These are phyloP conservation scores for Yarrowia alimentaria DNA, from an alignment of 805 yeast species.

Conservation along the genomic window DNA sequence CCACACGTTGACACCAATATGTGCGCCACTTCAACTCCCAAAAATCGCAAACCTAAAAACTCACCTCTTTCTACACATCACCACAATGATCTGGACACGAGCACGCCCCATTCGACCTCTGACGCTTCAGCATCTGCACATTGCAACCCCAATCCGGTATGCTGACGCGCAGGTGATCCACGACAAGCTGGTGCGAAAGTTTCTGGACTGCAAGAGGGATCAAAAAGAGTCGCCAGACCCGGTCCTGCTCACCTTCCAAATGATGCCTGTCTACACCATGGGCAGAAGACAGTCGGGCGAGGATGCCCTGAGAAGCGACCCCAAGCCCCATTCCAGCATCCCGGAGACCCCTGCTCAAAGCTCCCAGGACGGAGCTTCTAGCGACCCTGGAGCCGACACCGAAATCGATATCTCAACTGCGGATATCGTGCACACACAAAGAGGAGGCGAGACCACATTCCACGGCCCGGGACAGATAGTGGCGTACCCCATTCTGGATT, in stretches of 20 bases:
- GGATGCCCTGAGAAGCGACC: slow-evolving; percentile 30
- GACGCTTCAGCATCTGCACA: slow-evolving; percentile 19
- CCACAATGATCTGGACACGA: slow-evolving; percentile 22
- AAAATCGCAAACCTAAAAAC: too few species aligned
- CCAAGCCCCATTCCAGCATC: too few species aligned
- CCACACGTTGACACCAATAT: too few species aligned
- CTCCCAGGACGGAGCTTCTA: slow-evolving; percentile 36
- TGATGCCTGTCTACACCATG: slow-evolving; percentile 83
- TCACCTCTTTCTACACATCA: background rate
- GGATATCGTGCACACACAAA: slow-evolving; percentile 63
- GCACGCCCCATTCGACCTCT: slow-evolving; percentile 25
- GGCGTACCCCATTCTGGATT: slow-evolving; percentile 73
- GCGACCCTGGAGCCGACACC: too few species aligned
- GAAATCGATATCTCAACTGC: slow-evolving; percentile 45
- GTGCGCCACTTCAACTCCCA: too few species aligned
- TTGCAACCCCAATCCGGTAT: slow-evolving; percentile 18
- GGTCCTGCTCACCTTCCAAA: slow-evolving; percentile 74
- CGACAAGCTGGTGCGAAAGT: slow-evolving; percentile 24
- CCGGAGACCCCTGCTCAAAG: slow-evolving; percentile 36
- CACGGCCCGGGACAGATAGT: slow-evolving; percentile 97
- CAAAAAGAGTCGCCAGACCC: slow-evolving; percentile 46
- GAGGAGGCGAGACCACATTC: slow-evolving; percentile 97
- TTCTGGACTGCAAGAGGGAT: slow-evolving; percentile 25
- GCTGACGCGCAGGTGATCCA: slow-evolving; percentile 22
- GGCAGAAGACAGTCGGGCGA: slow-evolving; percentile 76